A percentile compares a stretch with the other conserved stretches of the same genome.
phyloP scores from a whole-genome alignment of 1,284 basidiomycete genomes.

The Cutaneotrichosporon sp. region DNA sequence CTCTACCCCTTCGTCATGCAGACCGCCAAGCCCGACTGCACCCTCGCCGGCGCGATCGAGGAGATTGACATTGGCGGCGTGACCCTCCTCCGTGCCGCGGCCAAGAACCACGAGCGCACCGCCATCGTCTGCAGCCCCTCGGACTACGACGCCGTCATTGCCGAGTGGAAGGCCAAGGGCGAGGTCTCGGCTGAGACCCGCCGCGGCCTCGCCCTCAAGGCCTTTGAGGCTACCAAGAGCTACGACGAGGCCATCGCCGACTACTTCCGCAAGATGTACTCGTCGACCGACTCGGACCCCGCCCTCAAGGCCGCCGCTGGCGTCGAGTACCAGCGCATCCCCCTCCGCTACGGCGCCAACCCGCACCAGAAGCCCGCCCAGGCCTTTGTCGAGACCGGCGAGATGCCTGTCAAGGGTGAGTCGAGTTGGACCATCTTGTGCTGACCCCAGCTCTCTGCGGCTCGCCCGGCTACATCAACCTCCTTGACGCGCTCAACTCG shows the following conservation, averaged over 20 bases:
- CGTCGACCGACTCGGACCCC: conserved; percentile 68
- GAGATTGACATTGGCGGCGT: conserved; percentile 99
- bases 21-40: conserved; percentile 83
- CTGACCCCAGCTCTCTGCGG: conserved; percentile 72
- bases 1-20: conserved; percentile 96
- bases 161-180: conserved; percentile 68
- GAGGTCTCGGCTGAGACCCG: conserved; percentile 71
- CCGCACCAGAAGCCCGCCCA: conserved; percentile 99
- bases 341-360: conserved; percentile 94
- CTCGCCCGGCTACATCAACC: conserved; percentile 98
- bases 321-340: conserved; percentile 73
- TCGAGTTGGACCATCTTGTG: conserved; percentile 12
- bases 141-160: conserved; percentile 86
- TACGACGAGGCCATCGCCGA: conserved; percentile 96
- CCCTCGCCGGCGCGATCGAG: conserved; percentile 89
- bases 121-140: conserved; percentile 88
- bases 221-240: conserved; percentile 91
- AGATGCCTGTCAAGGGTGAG: conserved; percentile 90
- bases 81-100: conserved; percentile 94
- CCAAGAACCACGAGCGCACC: conserved; percentile 96
- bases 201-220: conserved; percentile 88
- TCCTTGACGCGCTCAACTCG: conserved; percentile 97
- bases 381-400: conserved; percentile 86
- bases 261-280: conserved; percentile 97
- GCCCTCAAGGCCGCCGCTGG: conserved; percentile 63